Percentiles rank a stretch among this genome's conserved stretches.
Conservation (phyloP, 768 basidiomycete genomes). For the Mrakia frigida region DNA sequence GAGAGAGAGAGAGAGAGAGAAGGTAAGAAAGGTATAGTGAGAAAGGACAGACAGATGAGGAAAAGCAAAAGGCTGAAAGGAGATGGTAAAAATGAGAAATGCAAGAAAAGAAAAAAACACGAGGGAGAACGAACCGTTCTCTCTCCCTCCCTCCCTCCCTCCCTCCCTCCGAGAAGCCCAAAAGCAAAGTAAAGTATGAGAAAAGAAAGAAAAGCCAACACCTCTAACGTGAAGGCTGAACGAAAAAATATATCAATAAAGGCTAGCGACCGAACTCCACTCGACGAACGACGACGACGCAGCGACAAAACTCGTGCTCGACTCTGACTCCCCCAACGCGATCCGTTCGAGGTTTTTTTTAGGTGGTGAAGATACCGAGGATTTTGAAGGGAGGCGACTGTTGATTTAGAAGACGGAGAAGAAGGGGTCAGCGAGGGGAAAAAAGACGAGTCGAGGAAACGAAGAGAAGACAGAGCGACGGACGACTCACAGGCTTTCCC, state of each 20-base stretch:
- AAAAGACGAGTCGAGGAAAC: no score
- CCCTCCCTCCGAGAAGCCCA: not conserved
- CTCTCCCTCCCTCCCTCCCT: not conserved
- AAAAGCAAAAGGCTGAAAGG: not conserved
- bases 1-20: not conserved
- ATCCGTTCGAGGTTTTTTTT: no score
- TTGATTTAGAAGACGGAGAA: not conserved
- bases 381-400: constrained; percentile 76
- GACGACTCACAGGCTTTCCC: constrained; percentile 32
- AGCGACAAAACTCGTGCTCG: no score
- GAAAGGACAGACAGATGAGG: not conserved
- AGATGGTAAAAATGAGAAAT: no score
- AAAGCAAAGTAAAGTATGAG: no score
- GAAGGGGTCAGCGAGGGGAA: not conserved
- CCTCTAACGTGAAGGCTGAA: not conserved
- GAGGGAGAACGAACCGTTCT: no score
- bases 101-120: no score
- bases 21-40: not conserved
- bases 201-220: not conserved
- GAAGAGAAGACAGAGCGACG: not conserved
- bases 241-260: no score
- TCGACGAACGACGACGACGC: not conserved
- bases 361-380: constrained; percentile 77
- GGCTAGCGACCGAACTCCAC: not conserved
- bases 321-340: no score